Evolutionary conservation across 257 asterid species (phyloP).

Genomic region (Fraxinus pennsylvanica): DNA sequence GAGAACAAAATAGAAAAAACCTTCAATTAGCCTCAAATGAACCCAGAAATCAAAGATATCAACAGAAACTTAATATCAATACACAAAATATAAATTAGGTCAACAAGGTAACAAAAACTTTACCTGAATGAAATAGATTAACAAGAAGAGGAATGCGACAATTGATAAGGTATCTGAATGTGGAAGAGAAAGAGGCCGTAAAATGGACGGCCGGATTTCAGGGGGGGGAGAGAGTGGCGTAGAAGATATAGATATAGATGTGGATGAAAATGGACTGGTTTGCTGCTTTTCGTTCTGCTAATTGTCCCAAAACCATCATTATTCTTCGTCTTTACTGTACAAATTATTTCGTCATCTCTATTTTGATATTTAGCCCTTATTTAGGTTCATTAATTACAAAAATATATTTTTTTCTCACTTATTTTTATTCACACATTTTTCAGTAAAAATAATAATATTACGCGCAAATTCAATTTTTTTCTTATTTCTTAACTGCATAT

Average conservation of each 20-base stretch:
- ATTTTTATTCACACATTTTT: too few relatives aligned
- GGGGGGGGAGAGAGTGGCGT: slow-evolving; percentile 18
- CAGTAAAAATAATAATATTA: too few relatives aligned
- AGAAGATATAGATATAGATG: slow-evolving; percentile 27
- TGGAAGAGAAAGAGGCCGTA: slow-evolving; percentile 24
- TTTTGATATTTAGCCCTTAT: too few relatives aligned
- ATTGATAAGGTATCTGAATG: slow-evolving; percentile 11
- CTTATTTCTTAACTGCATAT: too few relatives aligned
- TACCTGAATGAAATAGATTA: slow-evolving; percentile 21
- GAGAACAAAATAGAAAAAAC: not conserved
- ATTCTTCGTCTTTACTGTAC: too few relatives aligned
- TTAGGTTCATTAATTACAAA: too few relatives aligned
- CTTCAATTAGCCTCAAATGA: not conserved
- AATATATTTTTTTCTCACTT: too few relatives aligned
- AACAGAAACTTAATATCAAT: not conserved
- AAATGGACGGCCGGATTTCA: slow-evolving; percentile 36
- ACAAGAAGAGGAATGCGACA: not conserved
- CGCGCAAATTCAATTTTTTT: too few relatives aligned
- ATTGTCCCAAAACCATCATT: too few relatives aligned
- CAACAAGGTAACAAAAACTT: not conserved
- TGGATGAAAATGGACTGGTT: slow-evolving; percentile 28
- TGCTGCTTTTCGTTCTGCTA: not conserved
- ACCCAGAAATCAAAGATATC: not conserved
- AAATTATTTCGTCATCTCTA: too few relatives aligned
- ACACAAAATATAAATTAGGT: not conserved